Evolutionary conservation across 2,329 filamentous ascomycete species (phyloP), one percentile per base, ranked within the genome.

Genomic region (Fusarium musae): DNA sequence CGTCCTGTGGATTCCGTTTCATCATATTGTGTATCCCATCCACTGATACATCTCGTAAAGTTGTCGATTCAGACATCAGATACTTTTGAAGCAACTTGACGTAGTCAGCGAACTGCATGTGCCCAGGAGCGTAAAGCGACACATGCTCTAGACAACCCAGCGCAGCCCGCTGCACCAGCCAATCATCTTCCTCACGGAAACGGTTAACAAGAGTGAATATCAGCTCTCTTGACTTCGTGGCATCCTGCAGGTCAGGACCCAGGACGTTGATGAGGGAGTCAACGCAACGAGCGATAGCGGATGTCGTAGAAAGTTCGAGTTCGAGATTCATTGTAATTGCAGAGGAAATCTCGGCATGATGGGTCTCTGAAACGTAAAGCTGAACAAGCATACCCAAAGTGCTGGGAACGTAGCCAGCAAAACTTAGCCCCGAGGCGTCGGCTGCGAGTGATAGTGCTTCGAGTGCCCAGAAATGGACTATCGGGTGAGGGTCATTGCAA

Each of bases 191-290:
- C 53, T 92, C 86, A 70, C 93, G 91, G 77, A 98, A 96, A 73
- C 97, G 92, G 6, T 90, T 88, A 7, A 98, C 92, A 13, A 99
- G 87, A 0, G 92, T 96, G 69, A 98, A 88, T 57, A 98, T 96
- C 60, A 99, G 88, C 79, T 98, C 95, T 74, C 96, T 88, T n/a
- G 94, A 93, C 82, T 97, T 98, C 7, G 90, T 91, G 73, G 96
- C 91, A 78, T 98, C 96, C 81, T 98, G 96, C 28, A 99, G 85
- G 82, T 99, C 97, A 1, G 96, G 96, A 0, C 96, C 96, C 16
- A 99, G 88, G 15, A 99, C 96, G 76, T 98, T 98, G 83, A 99
- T 95, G 30, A 97, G 87, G n/a, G 95, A 96, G 82, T 98, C 95
- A 36, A 98, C 92, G 75, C 94, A 97, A 76, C 94, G 91, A 37